Conservation (phyloP, 305 asterid species). For the Euphrasia arctica region DNA sequence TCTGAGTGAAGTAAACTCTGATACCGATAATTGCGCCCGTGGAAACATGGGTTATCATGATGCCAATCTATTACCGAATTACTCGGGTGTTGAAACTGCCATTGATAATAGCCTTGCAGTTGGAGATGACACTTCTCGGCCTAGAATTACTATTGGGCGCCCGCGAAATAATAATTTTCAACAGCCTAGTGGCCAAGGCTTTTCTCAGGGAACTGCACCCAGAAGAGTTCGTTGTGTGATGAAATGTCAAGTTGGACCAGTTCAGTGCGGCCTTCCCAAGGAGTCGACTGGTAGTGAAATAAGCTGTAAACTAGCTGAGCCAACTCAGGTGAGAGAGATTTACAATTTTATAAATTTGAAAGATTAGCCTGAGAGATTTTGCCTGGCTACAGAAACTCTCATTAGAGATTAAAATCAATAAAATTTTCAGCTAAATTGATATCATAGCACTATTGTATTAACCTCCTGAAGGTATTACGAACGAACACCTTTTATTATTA, state of each 20-base stretch:
- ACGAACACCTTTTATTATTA: too few relatives aligned
- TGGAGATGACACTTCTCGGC: constrained; percentile 32
- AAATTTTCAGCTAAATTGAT: too few relatives aligned
- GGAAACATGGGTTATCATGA: constrained; percentile 26
- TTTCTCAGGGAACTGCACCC: constrained; percentile 54
- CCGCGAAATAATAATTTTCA: constrained; percentile 29
- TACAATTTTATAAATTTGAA: background rate
- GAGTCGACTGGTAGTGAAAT: constrained; percentile 29
- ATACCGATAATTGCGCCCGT: constrained; percentile 21
- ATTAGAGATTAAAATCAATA: too few relatives aligned
- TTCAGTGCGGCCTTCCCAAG: constrained; percentile 31
- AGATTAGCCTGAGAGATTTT: background rate
- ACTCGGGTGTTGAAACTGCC: constrained; percentile 16
- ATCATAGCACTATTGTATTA: too few relatives aligned
- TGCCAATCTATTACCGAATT: constrained; percentile 28
- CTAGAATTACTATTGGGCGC: constrained; percentile 53
- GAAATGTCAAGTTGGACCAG: constrained; percentile 52
- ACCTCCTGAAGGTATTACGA: too few relatives aligned
- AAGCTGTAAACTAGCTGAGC: constrained; percentile 23
- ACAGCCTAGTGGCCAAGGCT: constrained; percentile 22
- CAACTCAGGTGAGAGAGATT: constrained; percentile 40
- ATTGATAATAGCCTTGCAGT: constrained; percentile 27
- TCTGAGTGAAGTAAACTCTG: constrained; percentile 41
- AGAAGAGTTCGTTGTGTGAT: constrained; percentile 63
- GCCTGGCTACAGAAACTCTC: background rate